phyloP scores from a whole-genome alignment of 2,329 filamentous ascomycete genomes.

The Apiospora malaysiana region DNA sequence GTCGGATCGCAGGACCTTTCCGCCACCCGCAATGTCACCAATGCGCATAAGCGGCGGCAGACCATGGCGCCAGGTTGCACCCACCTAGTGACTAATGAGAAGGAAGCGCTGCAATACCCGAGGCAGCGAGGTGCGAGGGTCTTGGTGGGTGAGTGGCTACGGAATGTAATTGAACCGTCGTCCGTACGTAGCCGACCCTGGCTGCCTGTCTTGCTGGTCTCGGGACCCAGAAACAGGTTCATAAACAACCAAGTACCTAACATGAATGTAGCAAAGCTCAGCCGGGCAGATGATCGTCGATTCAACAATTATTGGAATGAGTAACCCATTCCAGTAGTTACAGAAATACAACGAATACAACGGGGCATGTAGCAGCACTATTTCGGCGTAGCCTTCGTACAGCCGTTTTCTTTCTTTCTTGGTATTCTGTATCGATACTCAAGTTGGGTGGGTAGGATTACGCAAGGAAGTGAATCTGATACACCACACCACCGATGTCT shows the following conservation, averaged over 20 bases:
- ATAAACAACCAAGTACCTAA: neutral
- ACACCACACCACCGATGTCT: conserved; percentile 14
- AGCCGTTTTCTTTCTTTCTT: neutral
- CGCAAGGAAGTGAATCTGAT: neutral
- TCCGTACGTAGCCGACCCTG: neutral
- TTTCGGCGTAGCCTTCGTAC: too few species aligned
- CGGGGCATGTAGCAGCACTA: neutral
- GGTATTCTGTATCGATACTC: neutral
- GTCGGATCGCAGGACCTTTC: neutral
- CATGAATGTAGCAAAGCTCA: neutral
- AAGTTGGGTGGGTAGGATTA: neutral
- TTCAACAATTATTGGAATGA: neutral
- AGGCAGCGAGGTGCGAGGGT: too few species aligned
- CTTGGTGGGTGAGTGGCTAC: conserved; percentile 1
- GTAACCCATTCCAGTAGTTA: neutral
- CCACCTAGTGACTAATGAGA: neutral
- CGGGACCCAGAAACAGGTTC: neutral
- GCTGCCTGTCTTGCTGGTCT: neutral
- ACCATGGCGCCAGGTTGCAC: neutral
- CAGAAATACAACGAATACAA: neutral
- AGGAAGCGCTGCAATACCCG: neutral
- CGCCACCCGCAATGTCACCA: neutral
- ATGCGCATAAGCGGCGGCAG: conserved; percentile 9
- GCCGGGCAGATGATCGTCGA: neutral
- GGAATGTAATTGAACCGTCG: conserved; percentile 1